These are phyloP conservation scores for Panellus pusillus DNA, from an alignment of 768 basidiomycete species.

Conservation along the genomic window DNA sequence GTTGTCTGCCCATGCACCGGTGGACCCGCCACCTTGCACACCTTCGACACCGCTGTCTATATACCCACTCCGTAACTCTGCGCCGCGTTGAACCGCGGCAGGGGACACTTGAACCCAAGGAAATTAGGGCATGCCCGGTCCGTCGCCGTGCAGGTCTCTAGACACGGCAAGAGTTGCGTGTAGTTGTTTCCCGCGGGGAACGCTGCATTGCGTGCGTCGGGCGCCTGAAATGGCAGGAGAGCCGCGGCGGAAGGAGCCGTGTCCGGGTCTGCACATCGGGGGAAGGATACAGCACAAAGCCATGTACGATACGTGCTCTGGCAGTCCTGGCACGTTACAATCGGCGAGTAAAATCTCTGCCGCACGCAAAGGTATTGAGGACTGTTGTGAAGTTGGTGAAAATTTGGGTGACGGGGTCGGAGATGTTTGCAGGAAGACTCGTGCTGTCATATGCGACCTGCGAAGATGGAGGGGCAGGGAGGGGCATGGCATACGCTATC, in stretches of 20 bases:
- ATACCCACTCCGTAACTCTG: conserved; percentile 73
- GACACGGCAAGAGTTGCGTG: conserved; percentile 70
- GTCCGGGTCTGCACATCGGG: conserved; percentile 57
- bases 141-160: conserved; percentile 72
- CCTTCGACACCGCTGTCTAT: conserved; percentile 56
- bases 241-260: conserved; percentile 32
- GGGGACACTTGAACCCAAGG: conserved; percentile 69
- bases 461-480: conserved; percentile 49
- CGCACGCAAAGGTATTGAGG: conserved; percentile 74
- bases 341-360: conserved; percentile 77
- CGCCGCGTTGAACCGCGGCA: conserved; percentile 57
- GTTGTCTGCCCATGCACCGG: conserved; percentile 58
- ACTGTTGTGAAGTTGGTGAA: conserved; percentile 74
- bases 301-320: conserved; percentile 70
- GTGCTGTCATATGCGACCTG: conserved; percentile 46
- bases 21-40: conserved; percentile 45
- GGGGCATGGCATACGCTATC: conserved; percentile 67
- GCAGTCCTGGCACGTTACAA: conserved; percentile 78
- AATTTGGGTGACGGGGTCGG: conserved; percentile 51
- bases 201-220: conserved; percentile 41
- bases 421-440: conserved; percentile 51
- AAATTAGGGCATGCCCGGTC: conserved; percentile 79
- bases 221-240: conserved; percentile 22
- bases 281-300: conserved; percentile 74
- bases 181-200: conserved; percentile 51